Conservation (phyloP, 83 land plant genomes). For the Picea abies region DNA sequence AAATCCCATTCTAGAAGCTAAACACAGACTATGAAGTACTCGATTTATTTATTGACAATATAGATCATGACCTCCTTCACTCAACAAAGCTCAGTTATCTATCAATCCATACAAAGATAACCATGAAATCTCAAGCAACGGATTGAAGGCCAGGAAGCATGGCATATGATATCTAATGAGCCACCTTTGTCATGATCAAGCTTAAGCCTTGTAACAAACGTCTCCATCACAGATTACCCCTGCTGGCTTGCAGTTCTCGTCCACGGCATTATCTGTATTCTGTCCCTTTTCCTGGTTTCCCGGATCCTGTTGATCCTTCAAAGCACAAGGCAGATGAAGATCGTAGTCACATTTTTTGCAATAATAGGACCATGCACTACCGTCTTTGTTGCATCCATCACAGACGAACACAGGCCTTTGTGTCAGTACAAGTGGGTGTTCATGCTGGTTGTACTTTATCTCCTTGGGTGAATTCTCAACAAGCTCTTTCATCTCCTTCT, state of each 20-base stretch:
- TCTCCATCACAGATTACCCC: conserved; percentile 36
- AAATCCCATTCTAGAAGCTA: too few relatives aligned
- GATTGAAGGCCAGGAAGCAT: too few relatives aligned
- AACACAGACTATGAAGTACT: too few relatives aligned
- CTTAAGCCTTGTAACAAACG: conserved; percentile 20
- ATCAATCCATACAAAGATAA: too few relatives aligned
- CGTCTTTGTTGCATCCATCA: conserved; percentile 39
- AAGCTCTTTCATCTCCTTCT: conserved; percentile 41
- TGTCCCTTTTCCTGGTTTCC: conserved; percentile 3
- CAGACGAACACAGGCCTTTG: conserved; percentile 37
- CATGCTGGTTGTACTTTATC: conserved; percentile 29
- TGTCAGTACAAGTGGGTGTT: conserved; percentile 40
- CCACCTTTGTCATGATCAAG: too few relatives aligned
- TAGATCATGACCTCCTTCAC: too few relatives aligned
- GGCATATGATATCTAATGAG: too few relatives aligned
- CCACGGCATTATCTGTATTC: neutral
- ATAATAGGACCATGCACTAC: conserved; percentile 51
- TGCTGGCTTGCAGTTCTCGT: conserved; percentile 1
- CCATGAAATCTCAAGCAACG: too few relatives aligned
- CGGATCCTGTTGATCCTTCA: neutral
- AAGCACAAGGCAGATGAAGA: conserved; percentile 40
- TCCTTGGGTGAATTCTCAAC: conserved; percentile 48
- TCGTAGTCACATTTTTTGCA: conserved; percentile 53
- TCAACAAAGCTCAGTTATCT: too few relatives aligned
- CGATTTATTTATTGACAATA: too few relatives aligned